Percentiles rank a stretch among this genome's conserved stretches.
These are phyloP conservation scores for Tetragonia tetragonoides DNA, from an alignment of 148 eudicot genomes.

Conservation along the genomic window DNA sequence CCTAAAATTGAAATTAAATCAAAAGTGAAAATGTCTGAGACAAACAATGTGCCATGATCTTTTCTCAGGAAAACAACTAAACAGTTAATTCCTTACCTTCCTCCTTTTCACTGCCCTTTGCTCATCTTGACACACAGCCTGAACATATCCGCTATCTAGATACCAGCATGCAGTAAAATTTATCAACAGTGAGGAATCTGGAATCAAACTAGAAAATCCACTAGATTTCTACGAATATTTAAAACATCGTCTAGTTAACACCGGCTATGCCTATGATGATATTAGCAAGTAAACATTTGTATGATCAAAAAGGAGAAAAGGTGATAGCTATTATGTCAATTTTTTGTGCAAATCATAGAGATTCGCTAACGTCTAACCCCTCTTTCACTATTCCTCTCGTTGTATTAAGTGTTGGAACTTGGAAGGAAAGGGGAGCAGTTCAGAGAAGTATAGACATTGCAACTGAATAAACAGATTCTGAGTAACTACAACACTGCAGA, in stretches of 20 bases:
- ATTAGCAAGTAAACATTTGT: neutral
- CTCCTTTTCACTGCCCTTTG: conserved; percentile 46
- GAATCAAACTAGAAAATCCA: neutral
- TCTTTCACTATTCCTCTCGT: neutral
- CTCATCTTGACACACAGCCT: conserved; percentile 39
- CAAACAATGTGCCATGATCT: conserved; percentile 15
- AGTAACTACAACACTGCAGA: neutral
- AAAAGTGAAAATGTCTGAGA: conserved; percentile 10
- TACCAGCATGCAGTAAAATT: conserved; percentile 2
- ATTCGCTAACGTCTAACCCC: neutral
- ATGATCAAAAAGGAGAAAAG: neutral
- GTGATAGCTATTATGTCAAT: neutral
- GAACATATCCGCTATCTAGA: conserved; percentile 37
- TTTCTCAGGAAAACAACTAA: conserved; percentile 1
- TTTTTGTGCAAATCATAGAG: neutral
- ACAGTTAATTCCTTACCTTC: conserved; percentile 47
- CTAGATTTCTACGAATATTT: neutral
- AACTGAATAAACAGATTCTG: neutral
- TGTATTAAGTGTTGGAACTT: neutral
- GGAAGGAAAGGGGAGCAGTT: neutral
- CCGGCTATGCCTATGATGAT: neutral
- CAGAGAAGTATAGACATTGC: neutral
- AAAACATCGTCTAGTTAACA: neutral
- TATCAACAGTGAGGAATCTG: neutral
- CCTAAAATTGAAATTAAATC: conserved; percentile 31